These are phyloP conservation scores for Symmetrospora coprosmae DNA, from an alignment of 768 basidiomycete species.

Conservation along the genomic window DNA sequence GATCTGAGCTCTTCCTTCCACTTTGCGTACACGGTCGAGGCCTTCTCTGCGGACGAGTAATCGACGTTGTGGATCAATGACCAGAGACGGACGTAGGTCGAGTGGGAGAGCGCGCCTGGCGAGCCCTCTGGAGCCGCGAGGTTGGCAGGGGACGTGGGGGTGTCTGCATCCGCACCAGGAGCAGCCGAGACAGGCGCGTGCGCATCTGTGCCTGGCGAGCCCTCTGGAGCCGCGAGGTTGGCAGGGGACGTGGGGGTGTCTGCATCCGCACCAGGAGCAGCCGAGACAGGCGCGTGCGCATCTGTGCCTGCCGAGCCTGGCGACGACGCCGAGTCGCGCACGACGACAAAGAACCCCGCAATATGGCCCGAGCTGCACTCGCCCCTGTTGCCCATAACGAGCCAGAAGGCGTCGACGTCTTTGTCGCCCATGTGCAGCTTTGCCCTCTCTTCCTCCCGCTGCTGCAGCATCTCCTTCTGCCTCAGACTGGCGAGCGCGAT, in stretches of 20 bases:
- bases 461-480: slow-evolving; percentile 18
- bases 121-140: too few species aligned
- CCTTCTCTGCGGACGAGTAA: slow-evolving; percentile 17
- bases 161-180: too few species aligned
- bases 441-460: slow-evolving; percentile 23
- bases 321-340: slow-evolving; percentile 22
- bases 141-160: too few species aligned
- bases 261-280: too few species aligned
- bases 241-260: too few species aligned
- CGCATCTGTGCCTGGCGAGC: too few species aligned
- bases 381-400: slow-evolving; percentile 87
- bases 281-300: too few species aligned
- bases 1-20: neutral
- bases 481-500: neutral
- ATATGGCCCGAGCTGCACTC: slow-evolving; percentile 82
- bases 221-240: too few species aligned
- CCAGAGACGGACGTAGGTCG: slow-evolving; percentile 29
- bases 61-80: slow-evolving; percentile 31
- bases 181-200: too few species aligned
- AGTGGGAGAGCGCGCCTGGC: slow-evolving; percentile 3
- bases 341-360: slow-evolving; percentile 78
- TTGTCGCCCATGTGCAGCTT: slow-evolving; percentile 11
- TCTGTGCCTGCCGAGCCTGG: too few species aligned
- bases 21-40: neutral
- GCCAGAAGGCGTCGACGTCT: slow-evolving; percentile 74